A percentile compares a stretch with the other conserved stretches of the same genome.
Evolutionary conservation across 345 rosid genomes (phyloP).

Genomic region (Arabidopsis thaliana): TAIR10.1 NC_003070.9:25228001-25228500

Average conservation of each 20-base stretch:
- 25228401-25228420: conserved; percentile 17
- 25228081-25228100: background rate
- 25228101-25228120: background rate
- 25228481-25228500: conserved; percentile 29
- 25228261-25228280: background rate
- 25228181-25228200: conserved; percentile 16
- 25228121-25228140: background rate
- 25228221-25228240: background rate
- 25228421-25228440: background rate
- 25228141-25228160: conserved; percentile 4
- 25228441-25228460: background rate
- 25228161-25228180: conserved; percentile 12
- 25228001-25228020: conserved; percentile 41
- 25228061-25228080: conserved; percentile 15
- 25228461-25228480: conserved; percentile 25
- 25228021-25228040: conserved; percentile 45
- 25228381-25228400: background rate
- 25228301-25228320: no score
- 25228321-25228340: background rate
- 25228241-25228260: background rate
- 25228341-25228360: background rate
- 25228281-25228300: background rate
- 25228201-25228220: conserved; percentile 4
- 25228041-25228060: conserved; percentile 24
- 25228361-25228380: background rate